Base-by-base conservation (phyloP, 306 rosid genomes). In the Herpetospermum pedunculosum region DNA sequence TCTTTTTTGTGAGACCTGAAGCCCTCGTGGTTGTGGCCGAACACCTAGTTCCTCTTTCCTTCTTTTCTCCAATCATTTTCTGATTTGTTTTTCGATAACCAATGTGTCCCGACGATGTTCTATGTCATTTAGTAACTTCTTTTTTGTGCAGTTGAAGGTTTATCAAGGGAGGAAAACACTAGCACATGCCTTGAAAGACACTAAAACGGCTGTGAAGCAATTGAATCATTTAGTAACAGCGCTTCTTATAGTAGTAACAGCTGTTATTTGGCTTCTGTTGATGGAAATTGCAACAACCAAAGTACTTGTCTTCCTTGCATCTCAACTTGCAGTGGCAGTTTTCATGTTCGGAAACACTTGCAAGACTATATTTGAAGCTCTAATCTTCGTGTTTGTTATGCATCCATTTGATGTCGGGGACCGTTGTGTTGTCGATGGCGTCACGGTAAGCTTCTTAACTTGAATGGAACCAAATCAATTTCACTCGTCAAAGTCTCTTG, bases 341-440 rank as follows among this genome's bases (percentile, higher is more conserved):
- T 94, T 91, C 82, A 87, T 94, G 84, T 89, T 94, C 65, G 97
- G 96, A 58, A 91, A 89, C 88, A 88, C 97, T n/a, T 89, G 96
- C 92, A 91, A 91, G 78, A 88, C 83, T 63, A 80, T 88, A 75
- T 91, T 94, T 69, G 99, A 94, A 83, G 92, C 96, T 70, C 82
- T 94, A 77, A 80, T 94, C 35, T 94, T 91, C 5, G 99, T 94
- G 68, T 94, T 94, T 76, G 91, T 94, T 2, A 88, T 94, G 99
- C 99, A 94, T 77, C 99, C 99, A 7, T 94, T 91, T 73, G 99
- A 91, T 67, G 99, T 94, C 6, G 97, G 97, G 2, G 99, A 94
- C 71, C 96, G 89, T 37, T 94, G 97, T 52, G 95, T 89, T 34
- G 43, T 94, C 2, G 97, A 94, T 58, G 96, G 97, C 8, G 80